Percentiles rank a stretch among this genome's conserved stretches.
Conservation (phyloP, 306 rosid species). For the Crotalaria pallida region DNA sequence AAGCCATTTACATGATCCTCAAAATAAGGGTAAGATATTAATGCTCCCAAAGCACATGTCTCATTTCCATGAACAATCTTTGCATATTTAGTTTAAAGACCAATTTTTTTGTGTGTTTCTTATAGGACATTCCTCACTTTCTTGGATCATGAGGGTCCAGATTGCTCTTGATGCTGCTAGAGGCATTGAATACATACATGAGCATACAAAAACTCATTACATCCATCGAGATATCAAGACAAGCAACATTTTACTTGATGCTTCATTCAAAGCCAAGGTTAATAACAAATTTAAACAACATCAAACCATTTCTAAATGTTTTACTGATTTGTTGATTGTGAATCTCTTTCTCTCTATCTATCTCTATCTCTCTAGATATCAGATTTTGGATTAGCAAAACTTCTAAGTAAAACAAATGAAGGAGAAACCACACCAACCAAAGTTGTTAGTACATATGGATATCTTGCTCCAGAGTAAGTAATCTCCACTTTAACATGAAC, state of each 20-base stretch:
- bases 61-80: conserved; percentile 8
- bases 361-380: conserved; percentile 53
- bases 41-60: background rate
- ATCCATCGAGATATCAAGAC: conserved; percentile 98
- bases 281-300: background rate
- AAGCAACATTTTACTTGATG: conserved; percentile 90
- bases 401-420: conserved; percentile 63
- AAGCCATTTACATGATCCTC: conserved; percentile 91
- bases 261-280: conserved; percentile 90
- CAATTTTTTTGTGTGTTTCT: conserved; percentile 10
- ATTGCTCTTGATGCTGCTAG: conserved; percentile 88
- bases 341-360: background rate
- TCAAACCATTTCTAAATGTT: conserved; percentile 5
- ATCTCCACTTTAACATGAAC: background rate
- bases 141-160: conserved; percentile 97
- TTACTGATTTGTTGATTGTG: background rate
- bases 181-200: conserved; percentile 95
- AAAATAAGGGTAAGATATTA: conserved; percentile 68
- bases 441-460: conserved; percentile 97
- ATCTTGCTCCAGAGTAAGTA: conserved; percentile 96
- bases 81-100: conserved; percentile 15
- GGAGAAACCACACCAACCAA: conserved; percentile 75
- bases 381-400: conserved; percentile 96
- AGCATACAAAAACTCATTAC: conserved; percentile 90
- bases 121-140: conserved; percentile 82